Evolutionary conservation across 2,329 filamentous ascomycete genomes (phyloP).

Genomic region (Myotisia sp.): DNA sequence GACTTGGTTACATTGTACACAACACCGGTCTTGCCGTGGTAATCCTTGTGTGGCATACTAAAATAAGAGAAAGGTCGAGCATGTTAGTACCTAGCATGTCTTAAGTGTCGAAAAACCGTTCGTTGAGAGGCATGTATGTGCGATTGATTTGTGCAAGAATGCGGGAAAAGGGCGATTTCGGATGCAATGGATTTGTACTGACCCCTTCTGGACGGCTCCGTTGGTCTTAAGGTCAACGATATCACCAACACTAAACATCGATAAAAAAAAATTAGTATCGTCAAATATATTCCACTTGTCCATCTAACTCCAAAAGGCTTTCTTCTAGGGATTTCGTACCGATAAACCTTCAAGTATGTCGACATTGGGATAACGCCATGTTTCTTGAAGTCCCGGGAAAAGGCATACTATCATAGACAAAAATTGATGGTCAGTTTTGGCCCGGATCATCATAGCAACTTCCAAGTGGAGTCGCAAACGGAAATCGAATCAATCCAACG

Average conservation of each 20-base stretch:
- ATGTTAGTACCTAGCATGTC: no score
- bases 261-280: not conserved
- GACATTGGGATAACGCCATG: conserved; percentile 86
- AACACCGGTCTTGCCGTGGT: conserved; percentile 97
- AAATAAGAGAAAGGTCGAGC: conserved; percentile 13
- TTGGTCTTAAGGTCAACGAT: conserved; percentile 98
- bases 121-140: no score
- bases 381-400: conserved; percentile 87
- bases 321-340: conserved; percentile 41
- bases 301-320: conserved; percentile 15
- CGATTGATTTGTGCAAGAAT: no score
- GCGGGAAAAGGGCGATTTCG: no score
- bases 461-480: conserved; percentile 3
- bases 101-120: no score
- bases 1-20: conserved; percentile 99
- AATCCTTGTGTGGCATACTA: conserved; percentile 98
- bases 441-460: conserved; percentile 5
- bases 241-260: conserved; percentile 62
- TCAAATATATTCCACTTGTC: not conserved
- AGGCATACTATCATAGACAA: conserved; percentile 53
- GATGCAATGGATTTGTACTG: conserved; percentile 35
- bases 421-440: conserved; percentile 22
- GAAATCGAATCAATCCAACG: conserved; percentile 26
- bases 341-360: conserved; percentile 91
- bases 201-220: conserved; percentile 97